Evolutionary conservation across 2,329 filamentous ascomycete species (phyloP), one percentile per base, ranked within the genome.

Genomic region (Fusarium chaquense): DNA sequence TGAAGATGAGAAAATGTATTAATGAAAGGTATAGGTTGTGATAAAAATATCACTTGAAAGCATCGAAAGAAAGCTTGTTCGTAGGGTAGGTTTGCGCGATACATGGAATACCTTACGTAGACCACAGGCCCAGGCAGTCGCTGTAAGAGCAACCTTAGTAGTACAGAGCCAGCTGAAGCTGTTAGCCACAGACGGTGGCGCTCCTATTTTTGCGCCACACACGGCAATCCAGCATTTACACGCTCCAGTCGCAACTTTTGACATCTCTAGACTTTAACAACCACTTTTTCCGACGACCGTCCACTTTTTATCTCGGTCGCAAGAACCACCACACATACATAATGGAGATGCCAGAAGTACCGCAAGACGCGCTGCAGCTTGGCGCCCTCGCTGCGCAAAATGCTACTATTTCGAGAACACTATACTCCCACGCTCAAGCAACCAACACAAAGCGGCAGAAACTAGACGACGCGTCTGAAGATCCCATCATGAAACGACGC

Each of bases 401-500:
- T 70, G 77, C 80, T 11, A 70, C 75, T 10, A 58, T 74, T 16
- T 76, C 80, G 22, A 72, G 76, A 62, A 74, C 72, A 51, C 65
- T 81, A 30, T 82, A 78, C 62, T 54, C 76, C 36, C 75, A 73
- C 46, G 47, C 70, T 24, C 63, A 60, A 58, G 70, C 69, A 40
- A 68, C 72, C 41, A 64, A 68, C 58, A 44, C 41, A 12, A 83
- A 83, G 70, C 80, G 81, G 58, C 80, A 79, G 68, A 81, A 80
- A 72, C 71, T 77, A 69, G 76, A 80, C 65, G 76, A 78, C 72
- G 74, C 73, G 61, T 72, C 72, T 65, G 75, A 78, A 57, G 79
- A 80, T 47, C 71, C 77, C 51, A 67, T 76, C 56, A 68, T 79
- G 68, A 79, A 81, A 72, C 76, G 74, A 56, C 87, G 90, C 49